A percentile compares a stretch with the other conserved stretches of the same genome.
Conservation (phyloP, 768 basidiomycete species). For the Holtermannia corniformis region DNA sequence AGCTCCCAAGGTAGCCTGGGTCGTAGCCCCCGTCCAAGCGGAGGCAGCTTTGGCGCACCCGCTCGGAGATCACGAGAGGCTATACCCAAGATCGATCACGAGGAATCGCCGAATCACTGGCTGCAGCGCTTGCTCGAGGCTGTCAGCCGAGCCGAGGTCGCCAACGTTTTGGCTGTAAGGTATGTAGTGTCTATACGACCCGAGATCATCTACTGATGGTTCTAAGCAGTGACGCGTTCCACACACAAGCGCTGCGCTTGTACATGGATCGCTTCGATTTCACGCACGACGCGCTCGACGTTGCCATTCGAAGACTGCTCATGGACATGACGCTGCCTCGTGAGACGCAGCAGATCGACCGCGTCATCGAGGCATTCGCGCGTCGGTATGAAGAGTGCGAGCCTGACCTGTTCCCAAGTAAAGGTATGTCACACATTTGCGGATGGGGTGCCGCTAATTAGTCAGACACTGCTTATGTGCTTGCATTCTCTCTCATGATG, state of each 20-base stretch:
- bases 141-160: constrained; percentile 69
- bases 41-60: constrained; percentile 13
- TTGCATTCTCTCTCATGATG: constrained; percentile 98
- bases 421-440: constrained; percentile 48
- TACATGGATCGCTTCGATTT: constrained; percentile 77
- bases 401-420: constrained; percentile 62
- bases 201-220: constrained; percentile 8
- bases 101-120: constrained; percentile 64
- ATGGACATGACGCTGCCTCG: constrained; percentile 86
- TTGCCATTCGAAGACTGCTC: constrained; percentile 76
- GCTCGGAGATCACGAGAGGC: constrained; percentile 11
- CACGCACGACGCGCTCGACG: constrained; percentile 67
- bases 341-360: constrained; percentile 97
- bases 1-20: constrained; percentile 10
- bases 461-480: constrained; percentile 83
- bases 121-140: constrained; percentile 55
- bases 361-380: constrained; percentile 93
- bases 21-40: constrained; percentile 21
- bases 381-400: constrained; percentile 74
- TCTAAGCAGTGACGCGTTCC: constrained; percentile 60
- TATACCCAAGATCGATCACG: constrained; percentile 26
- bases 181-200: constrained; percentile 37
- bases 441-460: neutral
- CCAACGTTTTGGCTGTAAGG: constrained; percentile 71
- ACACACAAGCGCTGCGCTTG: constrained; percentile 56